Conservation (phyloP, 2,329 filamentous ascomycete species). For the Coniosporium tulheliwenetii region DNA sequence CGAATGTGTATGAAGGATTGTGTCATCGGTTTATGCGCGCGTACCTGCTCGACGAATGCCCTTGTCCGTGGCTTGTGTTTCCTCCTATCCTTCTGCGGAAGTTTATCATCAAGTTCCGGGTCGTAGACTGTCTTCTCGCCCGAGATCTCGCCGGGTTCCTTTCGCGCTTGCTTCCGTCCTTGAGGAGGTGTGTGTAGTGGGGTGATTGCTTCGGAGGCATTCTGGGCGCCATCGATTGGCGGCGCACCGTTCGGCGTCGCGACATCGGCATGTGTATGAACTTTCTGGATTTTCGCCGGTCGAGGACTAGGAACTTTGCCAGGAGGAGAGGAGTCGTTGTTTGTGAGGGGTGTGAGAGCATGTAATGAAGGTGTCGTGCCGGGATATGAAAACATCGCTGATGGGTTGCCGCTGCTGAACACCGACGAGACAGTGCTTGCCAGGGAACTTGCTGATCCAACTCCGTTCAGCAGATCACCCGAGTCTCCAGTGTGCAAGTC, state of each 20-base stretch:
- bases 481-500: constrained; percentile 40
- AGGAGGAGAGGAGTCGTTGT: constrained; percentile 47
- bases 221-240: constrained; percentile 2
- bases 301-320: constrained; percentile 40
- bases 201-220: constrained; percentile 26
- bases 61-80: constrained; percentile 31
- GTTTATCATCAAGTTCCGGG: constrained; percentile 43
- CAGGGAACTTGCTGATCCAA: constrained; percentile 58
- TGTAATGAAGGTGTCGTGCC: constrained; percentile 36
- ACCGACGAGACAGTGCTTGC: constrained; percentile 56
- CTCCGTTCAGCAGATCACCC: constrained; percentile 53
- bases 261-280: constrained; percentile 16
- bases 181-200: constrained; percentile 26
- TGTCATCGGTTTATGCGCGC: constrained; percentile 5
- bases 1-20: constrained; percentile 5
- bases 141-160: constrained; percentile 34
- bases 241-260: constrained; percentile 16
- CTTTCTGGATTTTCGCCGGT: constrained; percentile 22
- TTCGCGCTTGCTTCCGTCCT: constrained; percentile 30
- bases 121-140: constrained; percentile 47
- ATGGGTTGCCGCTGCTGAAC: constrained; percentile 43
- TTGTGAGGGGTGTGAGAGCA: constrained; percentile 50
- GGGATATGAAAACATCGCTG: constrained; percentile 38
- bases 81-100: constrained; percentile 39
- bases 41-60: constrained; percentile 32